Conservation (phyloP, 2,329 filamentous ascomycete genomes). For the Aspergillus pseudoterreus region DNA sequence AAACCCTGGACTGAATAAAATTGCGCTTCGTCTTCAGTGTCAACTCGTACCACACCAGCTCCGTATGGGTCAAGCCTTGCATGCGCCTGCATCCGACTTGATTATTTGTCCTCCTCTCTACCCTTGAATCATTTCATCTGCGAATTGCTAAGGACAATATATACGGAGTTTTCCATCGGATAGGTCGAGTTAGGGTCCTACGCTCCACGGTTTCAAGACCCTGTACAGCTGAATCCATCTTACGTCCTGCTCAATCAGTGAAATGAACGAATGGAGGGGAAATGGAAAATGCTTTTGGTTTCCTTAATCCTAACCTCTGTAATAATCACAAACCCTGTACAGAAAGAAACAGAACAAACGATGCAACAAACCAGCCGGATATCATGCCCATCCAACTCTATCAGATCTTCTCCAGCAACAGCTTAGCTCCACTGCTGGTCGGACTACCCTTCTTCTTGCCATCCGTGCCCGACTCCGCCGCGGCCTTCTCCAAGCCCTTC, state of each 20-base stretch:
- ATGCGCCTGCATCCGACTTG: too few relatives aligned
- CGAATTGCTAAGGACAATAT: too few relatives aligned
- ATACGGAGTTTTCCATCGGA: too few relatives aligned
- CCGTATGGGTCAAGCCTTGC: too few relatives aligned
- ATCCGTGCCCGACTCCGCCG: conserved; percentile 46
- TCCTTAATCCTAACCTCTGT: neutral
- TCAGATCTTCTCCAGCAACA: conserved; percentile 36
- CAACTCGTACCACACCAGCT: too few relatives aligned
- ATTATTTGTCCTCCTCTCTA: too few relatives aligned
- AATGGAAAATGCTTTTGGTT: neutral
- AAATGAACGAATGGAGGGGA: neutral
- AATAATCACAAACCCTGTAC: neutral
- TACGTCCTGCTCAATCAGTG: neutral
- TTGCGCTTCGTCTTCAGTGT: too few relatives aligned
- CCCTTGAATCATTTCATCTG: too few relatives aligned
- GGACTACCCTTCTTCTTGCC: conserved; percentile 34
- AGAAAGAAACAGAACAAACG: neutral
- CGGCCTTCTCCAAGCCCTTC: conserved; percentile 60
- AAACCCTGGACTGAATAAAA: too few relatives aligned
- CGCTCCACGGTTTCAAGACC: too few relatives aligned
- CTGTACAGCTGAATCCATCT: neutral
- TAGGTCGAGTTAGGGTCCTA: too few relatives aligned
- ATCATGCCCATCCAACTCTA: conserved; percentile 8
- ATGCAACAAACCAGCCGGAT: neutral
- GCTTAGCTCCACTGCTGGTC: conserved; percentile 45